A percentile compares a stretch with the other conserved stretches of the same genome.
These are phyloP conservation scores for Cytospora paraplurivora DNA, from an alignment of 2,329 filamentous ascomycete genomes.

Conservation along the genomic window DNA sequence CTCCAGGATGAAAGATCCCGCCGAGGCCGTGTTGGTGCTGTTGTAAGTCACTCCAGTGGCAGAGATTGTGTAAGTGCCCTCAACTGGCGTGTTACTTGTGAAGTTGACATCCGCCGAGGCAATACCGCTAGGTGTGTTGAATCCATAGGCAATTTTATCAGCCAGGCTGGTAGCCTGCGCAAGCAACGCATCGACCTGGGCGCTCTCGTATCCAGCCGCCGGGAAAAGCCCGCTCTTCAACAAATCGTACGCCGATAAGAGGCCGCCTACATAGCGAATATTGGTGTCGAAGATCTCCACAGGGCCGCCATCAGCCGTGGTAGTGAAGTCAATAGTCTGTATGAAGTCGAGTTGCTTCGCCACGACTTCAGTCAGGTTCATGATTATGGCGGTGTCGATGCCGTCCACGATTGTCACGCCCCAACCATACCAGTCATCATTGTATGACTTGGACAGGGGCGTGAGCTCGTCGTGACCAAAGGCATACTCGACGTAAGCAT, in stretches of 20 bases:
- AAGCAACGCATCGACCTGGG: conserved; percentile 18
- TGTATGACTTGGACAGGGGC: conserved; percentile 14
- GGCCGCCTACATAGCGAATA: conserved; percentile 19
- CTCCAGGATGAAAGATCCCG: conserved; percentile 14
- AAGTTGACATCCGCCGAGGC: conserved; percentile 16
- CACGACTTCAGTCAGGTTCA: conserved; percentile 21
- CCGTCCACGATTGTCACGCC: conserved; percentile 21
- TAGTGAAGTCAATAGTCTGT: conserved; percentile 16
- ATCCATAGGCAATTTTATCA: conserved; percentile 18
- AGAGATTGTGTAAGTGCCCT: conserved; percentile 21
- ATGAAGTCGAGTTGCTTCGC: conserved; percentile 18
- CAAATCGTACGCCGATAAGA: conserved; percentile 16
- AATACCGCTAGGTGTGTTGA: conserved; percentile 18
- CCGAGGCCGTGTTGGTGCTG: conserved; percentile 22
- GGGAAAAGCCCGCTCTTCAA: conserved; percentile 18
- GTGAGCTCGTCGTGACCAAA: conserved; percentile 19
- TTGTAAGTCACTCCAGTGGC: conserved; percentile 21
- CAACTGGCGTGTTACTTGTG: conserved; percentile 11
- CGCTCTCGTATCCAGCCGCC: conserved; percentile 1
- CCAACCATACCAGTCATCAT: conserved; percentile 22
- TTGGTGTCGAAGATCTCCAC: conserved; percentile 22
- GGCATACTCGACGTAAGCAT: conserved; percentile 17
- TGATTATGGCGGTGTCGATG: conserved; percentile 19
- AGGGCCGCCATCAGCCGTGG: conserved; percentile 3
- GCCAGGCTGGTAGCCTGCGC: conserved; percentile 13